A percentile compares a stretch with the other conserved stretches of the same genome.
These are phyloP conservation scores for Leersia perrieri DNA, from an alignment of 176 grass and related monocot species.

Conservation along the genomic window DNA sequence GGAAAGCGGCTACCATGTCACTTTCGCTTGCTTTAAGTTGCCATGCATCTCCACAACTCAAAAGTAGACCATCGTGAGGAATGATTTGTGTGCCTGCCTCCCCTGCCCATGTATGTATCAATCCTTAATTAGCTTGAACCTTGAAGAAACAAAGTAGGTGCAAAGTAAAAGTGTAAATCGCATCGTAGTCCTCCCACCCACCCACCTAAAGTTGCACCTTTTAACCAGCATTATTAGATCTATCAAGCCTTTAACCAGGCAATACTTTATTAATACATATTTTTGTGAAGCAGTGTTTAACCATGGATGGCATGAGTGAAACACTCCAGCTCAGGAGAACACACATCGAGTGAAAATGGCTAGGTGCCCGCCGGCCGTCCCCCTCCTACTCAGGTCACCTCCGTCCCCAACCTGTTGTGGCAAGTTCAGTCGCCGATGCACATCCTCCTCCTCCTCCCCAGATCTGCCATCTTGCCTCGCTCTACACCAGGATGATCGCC, in stretches of 20 bases:
- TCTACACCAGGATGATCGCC: too few species aligned
- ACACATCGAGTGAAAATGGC: slow-evolving; percentile 28
- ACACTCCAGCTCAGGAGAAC: slow-evolving; percentile 29
- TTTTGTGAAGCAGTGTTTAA: slow-evolving; percentile 28
- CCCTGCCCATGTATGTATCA: slow-evolving; percentile 26
- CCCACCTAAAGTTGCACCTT: slow-evolving; percentile 45
- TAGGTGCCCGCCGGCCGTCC: too few species aligned
- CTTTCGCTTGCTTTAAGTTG: slow-evolving; percentile 58
- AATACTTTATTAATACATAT: not conserved
- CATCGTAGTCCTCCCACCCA: slow-evolving; percentile 53
- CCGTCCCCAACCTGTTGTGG: too few species aligned
- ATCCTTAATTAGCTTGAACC: too few species aligned
- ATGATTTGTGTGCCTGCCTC: slow-evolving; percentile 30
- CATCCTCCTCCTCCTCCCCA: too few species aligned
- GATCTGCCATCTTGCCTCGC: too few species aligned
- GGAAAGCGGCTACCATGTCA: not conserved
- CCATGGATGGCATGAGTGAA: slow-evolving; percentile 36
- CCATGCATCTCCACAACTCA: slow-evolving; percentile 44
- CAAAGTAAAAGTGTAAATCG: slow-evolving; percentile 56
- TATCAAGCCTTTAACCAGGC: slow-evolving; percentile 51
- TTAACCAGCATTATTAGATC: slow-evolving; percentile 56
- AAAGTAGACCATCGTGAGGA: slow-evolving; percentile 51
- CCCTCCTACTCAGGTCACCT: too few species aligned
- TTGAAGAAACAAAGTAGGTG: slow-evolving; percentile 69
- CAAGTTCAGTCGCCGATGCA: too few species aligned